Base-by-base conservation (phyloP, 2,329 filamentous ascomycete genomes). In the Aspergillus arachidicola region DNA sequence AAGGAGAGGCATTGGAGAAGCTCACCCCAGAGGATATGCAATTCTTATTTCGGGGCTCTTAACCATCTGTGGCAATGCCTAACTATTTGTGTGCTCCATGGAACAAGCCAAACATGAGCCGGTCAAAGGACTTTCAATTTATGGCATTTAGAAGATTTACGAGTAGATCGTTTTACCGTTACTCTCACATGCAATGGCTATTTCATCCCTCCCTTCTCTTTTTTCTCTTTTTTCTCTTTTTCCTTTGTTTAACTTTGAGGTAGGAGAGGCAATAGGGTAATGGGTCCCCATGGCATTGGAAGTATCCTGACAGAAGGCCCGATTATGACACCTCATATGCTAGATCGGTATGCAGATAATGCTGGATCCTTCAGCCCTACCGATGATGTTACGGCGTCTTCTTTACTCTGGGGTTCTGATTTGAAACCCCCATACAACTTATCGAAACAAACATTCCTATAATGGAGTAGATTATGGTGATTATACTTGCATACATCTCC, bases 11-110 rank as follows among this genome's bases (percentile, higher is more conserved):
- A 0, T 92, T 98, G 87, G 93, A 98, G 75, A 94, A 93, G 61
- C 82, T 99, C 65, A 96, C 89, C 16, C 89, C 92, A 0, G 91
- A 94, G 76, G 95, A 99, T 75, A 91, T 99, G 86, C 92, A 97
- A 79, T 99, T 99, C 80, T 82, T 99, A 68, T 99, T 99, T 86
- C 87, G 94, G 41, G 94, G 93, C 9, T 51, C 48, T 21, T 51
- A 34, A 32, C 32, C 16, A 30, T 51, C n/a, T 28, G 3, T 28
- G 45, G 12, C 3, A 16, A 36, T 36, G 34, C 34, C 34, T 30
- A 50, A 19, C 16, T 28, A 48, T 28, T 30, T 28, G 9, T 16
- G 28, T 51, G 7, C 14, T 51, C 34, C 2, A 5, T 12, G 26
- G 28, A n/a, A n/a, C 19, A 51, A 51, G 28, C 7, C 19, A 34